Conservation (phyloP, 2,329 filamentous ascomycete species). For the Zarea fungicola region DNA sequence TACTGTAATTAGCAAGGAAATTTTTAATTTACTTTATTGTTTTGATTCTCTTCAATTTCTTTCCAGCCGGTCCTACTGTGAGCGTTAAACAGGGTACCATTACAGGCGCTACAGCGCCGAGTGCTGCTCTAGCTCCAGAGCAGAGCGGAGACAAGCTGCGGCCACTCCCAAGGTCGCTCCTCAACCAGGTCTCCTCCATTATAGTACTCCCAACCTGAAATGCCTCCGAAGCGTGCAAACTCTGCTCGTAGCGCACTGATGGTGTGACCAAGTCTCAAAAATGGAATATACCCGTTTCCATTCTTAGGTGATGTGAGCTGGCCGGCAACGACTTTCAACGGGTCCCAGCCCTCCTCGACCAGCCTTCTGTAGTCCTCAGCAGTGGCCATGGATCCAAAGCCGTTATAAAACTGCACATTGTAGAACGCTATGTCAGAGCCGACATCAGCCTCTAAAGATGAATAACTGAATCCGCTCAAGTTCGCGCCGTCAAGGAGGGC, state of each 20-base stretch:
- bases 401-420: constrained; percentile 84
- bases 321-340: constrained; percentile 68
- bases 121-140: background rate
- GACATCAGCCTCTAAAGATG: constrained; percentile 58
- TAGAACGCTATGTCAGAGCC: constrained; percentile 69
- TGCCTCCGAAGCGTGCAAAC: constrained; percentile 69
- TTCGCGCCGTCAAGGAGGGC: constrained; percentile 54
- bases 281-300: constrained; percentile 44
- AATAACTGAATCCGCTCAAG: constrained; percentile 74
- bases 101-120: too few species aligned
- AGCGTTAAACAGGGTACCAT: too few species aligned
- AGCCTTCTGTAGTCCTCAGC: constrained; percentile 39
- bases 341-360: constrained; percentile 59
- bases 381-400: constrained; percentile 58
- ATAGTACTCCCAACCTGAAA: constrained; percentile 92
- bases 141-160: constrained; percentile 34
- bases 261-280: constrained; percentile 38
- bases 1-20: too few species aligned
- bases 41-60: too few species aligned
- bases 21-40: too few species aligned
- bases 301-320: constrained; percentile 70
- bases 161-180: constrained; percentile 69
- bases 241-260: constrained; percentile 31
- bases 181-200: constrained; percentile 60
- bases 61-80: too few species aligned